Base-by-base conservation (phyloP, 1,139 yeast species). In the Saccharomyces hybrid region DNA sequence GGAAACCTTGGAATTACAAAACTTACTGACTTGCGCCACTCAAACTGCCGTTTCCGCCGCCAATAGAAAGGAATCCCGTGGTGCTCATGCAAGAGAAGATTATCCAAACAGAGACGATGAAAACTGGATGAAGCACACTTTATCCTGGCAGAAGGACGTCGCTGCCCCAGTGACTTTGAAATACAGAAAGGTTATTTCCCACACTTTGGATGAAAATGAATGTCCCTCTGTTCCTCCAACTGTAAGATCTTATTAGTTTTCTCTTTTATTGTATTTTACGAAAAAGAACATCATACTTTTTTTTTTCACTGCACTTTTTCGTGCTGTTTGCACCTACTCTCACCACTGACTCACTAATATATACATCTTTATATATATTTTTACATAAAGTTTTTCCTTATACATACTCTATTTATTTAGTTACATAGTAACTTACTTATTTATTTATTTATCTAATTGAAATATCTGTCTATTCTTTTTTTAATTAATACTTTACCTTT, bases 41-140 rank as follows among this genome's bases (percentile, higher is more conserved):
- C 99, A 93, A 79, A 91, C 98, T 54, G 98, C 98, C 49, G 77
- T 77, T 63, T 84, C 96, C 57, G 99, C 99, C 53, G 91, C 95
- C 59, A 96, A 90, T 56, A 88, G 99, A 81, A 85, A 78, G 69
- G 99, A 93, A 78, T 90, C 97, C 50, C 89, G 99, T 81, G 99
- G 99, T 78, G 99, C 99, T 53, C 99, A 93, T 70, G 98, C 99
- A 60, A 87, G 98, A 79, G 99, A 93, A 75, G 99, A 93, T 74
- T 91, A 75, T 78, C 97, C 95, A 68, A 85, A 84, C 59, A 89
- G 99, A 83, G 96, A 93, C 70, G 99, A 93, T 72, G 90, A 71
- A 58, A 78, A 89, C 79, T 93, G 99, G 99, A 89, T 90, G 95
- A 93, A 93, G 79, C 99, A 93, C 76, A 82, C 97, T 52, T 79